Evolutionary conservation across 148 eudicot species (phyloP).

Genomic region (Vaccinium myrtillus): DNA sequence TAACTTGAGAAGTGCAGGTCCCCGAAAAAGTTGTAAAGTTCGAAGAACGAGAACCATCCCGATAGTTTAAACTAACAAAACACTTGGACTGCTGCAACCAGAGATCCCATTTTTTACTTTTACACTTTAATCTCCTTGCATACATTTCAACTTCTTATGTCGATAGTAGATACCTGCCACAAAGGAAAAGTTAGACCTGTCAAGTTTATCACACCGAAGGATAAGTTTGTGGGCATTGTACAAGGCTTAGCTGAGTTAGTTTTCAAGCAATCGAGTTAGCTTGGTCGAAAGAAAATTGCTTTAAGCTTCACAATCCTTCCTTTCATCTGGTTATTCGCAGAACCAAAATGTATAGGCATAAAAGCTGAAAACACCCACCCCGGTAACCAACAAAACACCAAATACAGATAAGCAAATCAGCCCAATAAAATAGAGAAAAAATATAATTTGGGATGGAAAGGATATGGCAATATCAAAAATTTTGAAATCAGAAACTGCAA

Average conservation of each 20-base stretch:
- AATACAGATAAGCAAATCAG: not conserved
- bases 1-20: constrained; percentile 19
- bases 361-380: not conserved
- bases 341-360: not conserved
- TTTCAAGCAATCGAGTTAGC: not conserved
- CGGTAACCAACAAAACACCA: not conserved
- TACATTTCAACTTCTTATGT: constrained; percentile 57
- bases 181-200: not conserved
- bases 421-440: not conserved
- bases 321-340: not conserved
- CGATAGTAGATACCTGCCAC: constrained; percentile 27
- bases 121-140: constrained; percentile 57
- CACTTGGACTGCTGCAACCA: constrained; percentile 39
- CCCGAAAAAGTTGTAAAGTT: constrained; percentile 26
- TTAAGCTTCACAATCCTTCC: not conserved
- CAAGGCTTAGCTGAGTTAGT: not conserved
- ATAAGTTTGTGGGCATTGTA: not conserved
- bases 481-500: not conserved
- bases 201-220: not conserved
- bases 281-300: not conserved
- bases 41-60: constrained; percentile 25
- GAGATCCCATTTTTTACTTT: constrained; percentile 53
- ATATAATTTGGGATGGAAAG: not conserved
- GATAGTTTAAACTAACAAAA: constrained; percentile 32
- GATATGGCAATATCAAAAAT: not conserved